phyloP scores from a whole-genome alignment of 345 rosid species.

The Acer saccharum region DNA sequence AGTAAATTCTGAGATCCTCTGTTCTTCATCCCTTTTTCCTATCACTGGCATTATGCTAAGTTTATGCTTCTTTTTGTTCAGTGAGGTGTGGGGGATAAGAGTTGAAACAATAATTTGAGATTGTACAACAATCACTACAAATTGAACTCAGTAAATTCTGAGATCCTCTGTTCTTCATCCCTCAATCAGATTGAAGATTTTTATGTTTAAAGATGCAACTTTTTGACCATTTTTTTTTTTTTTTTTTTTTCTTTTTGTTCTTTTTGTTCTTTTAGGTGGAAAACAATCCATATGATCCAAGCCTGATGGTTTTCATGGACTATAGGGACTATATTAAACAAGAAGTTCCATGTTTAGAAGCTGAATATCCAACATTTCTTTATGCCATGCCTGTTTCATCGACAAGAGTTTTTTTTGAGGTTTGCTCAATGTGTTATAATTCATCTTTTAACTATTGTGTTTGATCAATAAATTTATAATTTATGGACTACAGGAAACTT shows the following conservation, averaged over 20 bases:
- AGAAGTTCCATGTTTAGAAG: slow-evolving; percentile 56
- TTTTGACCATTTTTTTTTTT: not conserved
- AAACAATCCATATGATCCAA: slow-evolving; percentile 90
- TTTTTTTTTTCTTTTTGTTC: slow-evolving; percentile 12
- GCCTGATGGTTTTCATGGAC: slow-evolving; percentile 97
- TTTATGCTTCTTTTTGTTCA: not conserved
- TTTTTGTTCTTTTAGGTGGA: slow-evolving; percentile 66
- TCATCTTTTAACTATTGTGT: not conserved
- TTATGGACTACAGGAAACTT: slow-evolving; percentile 72
- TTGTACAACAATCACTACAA: not conserved
- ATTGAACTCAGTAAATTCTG: not conserved
- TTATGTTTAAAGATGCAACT: not conserved
- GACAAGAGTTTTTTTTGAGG: slow-evolving; percentile 92
- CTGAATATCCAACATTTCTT: slow-evolving; percentile 83
- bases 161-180: not conserved
- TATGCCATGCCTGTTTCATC: slow-evolving; percentile 88
- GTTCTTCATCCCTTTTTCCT: not conserved
- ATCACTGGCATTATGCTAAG: not conserved
- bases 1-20: not conserved
- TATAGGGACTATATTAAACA: slow-evolving; percentile 72
- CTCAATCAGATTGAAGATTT: not conserved
- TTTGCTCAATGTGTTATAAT: slow-evolving; percentile 26
- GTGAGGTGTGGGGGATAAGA: not conserved
- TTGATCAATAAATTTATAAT: slow-evolving; percentile 10
- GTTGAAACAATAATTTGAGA: not conserved